These are phyloP conservation scores for Rosa lucieae DNA, from an alignment of 306 rosid species.

Conservation along the genomic window DNA sequence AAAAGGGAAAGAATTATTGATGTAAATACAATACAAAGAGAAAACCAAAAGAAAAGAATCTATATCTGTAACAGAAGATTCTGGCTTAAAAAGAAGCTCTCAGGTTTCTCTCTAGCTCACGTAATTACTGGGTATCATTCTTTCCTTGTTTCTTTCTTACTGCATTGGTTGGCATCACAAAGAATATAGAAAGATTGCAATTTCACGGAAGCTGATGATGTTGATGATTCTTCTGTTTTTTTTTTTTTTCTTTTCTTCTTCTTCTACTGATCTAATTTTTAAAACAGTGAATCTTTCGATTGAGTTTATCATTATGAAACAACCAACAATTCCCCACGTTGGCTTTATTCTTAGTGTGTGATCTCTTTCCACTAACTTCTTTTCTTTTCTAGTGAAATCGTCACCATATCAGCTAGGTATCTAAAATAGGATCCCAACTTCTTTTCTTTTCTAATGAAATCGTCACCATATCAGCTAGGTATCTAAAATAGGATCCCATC, in stretches of 20 bases:
- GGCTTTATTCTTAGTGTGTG: not conserved
- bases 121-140: slow-evolving; percentile 49
- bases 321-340: not conserved
- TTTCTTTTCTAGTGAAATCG: too few relatives aligned
- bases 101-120: slow-evolving; percentile 21
- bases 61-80: slow-evolving; percentile 11
- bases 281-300: not conserved
- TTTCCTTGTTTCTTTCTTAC: slow-evolving; percentile 47
- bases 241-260: not conserved
- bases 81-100: slow-evolving; percentile 24
- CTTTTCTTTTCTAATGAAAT: too few relatives aligned
- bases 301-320: not conserved
- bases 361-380: too few relatives aligned
- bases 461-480: too few relatives aligned
- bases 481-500: too few relatives aligned
- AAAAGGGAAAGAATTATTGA: not conserved
- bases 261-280: not conserved
- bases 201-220: slow-evolving; percentile 9
- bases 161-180: slow-evolving; percentile 21
- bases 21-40: slow-evolving; percentile 19
- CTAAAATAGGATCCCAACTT: too few relatives aligned
- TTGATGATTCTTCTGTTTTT: not conserved
- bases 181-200: slow-evolving; percentile 29
- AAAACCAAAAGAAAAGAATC: slow-evolving; percentile 42
- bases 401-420: too few relatives aligned